Percentiles rank a stretch among this genome's conserved stretches.
phyloP scores from a whole-genome alignment of 495 filamentous ascomycete species.

The Gamarada debralockiae region DNA sequence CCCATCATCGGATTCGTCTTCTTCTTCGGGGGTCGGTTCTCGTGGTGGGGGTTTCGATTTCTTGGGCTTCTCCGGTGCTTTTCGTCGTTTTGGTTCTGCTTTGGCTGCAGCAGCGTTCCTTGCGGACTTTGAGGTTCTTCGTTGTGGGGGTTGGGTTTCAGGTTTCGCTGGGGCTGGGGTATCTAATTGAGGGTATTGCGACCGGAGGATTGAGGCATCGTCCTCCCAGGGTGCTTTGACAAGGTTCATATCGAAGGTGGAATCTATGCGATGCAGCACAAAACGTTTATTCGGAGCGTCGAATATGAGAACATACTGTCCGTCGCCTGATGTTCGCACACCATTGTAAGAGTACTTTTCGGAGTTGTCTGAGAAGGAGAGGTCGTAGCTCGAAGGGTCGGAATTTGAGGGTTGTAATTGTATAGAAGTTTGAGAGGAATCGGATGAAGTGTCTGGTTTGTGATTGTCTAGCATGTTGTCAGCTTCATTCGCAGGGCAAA shows the following conservation, averaged over 20 bases:
- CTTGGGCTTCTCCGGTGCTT: conserved; percentile 14
- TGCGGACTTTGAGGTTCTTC: conserved; percentile 13
- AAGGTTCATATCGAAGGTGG: conserved; percentile 57
- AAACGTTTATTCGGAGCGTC: conserved; percentile 49
- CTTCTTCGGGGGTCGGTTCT: conserved; percentile 26
- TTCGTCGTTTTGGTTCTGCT: conserved; percentile 14
- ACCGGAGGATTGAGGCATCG: conserved; percentile 13
- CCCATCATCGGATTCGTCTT: conserved; percentile 27
- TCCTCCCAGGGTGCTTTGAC: conserved; percentile 26
- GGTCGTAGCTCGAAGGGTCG: conserved; percentile 28
- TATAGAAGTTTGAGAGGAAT: conserved; percentile 38
- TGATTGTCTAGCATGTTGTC: conserved; percentile 43
- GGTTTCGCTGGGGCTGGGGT: not conserved
- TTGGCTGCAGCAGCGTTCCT: conserved; percentile 14
- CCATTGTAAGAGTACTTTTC: conserved; percentile 48
- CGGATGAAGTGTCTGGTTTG: conserved; percentile 38
- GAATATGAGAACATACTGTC: conserved; percentile 51
- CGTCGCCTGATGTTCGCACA: conserved; percentile 40
- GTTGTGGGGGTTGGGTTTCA: conserved; percentile 15
- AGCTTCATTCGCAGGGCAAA: not conserved
- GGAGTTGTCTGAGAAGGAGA: conserved; percentile 39
- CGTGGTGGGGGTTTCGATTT: conserved; percentile 21
- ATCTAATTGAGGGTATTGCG: conserved; percentile 20
- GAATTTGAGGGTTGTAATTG: conserved; percentile 39
- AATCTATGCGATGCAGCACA: conserved; percentile 52